phyloP scores from a whole-genome alignment of 805 yeast genomes.

The Starmerella sp. region DNA sequence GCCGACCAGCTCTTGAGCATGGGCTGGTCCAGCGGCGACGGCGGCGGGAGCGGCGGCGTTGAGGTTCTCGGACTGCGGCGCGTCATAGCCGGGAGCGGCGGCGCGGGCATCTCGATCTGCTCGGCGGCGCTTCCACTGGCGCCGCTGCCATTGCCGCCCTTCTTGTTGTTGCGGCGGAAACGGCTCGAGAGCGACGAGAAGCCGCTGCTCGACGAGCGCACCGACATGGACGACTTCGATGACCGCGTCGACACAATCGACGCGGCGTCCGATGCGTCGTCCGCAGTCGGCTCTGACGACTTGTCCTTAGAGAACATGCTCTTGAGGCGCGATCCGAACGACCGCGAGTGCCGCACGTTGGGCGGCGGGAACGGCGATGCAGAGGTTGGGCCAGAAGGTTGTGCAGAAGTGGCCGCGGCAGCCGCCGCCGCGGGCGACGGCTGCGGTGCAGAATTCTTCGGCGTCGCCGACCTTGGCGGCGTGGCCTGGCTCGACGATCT shows the following conservation, averaged over 20 bases:
- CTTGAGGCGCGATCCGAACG: slow-evolving; percentile 6
- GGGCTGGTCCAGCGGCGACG: background rate
- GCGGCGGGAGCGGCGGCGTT: background rate
- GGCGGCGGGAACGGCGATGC: background rate
- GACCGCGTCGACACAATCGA: slow-evolving; percentile 25
- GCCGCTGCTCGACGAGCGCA: slow-evolving; percentile 19
- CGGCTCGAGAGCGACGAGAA: slow-evolving; percentile 8
- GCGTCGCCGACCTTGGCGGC: too few relatives aligned
- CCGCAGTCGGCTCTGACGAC: background rate
- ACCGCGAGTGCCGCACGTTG: slow-evolving; percentile 1
- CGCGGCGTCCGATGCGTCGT: slow-evolving; percentile 15
- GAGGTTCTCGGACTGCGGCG: background rate
- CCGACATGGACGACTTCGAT: slow-evolving; percentile 24
- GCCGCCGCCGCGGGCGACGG: too few relatives aligned
- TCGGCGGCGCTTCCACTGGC: background rate
- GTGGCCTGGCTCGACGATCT: background rate
- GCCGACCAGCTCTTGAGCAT: background rate
- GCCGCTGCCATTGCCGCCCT: too few relatives aligned
- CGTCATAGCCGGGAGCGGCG: background rate
- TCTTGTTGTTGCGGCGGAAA: slow-evolving; percentile 3
- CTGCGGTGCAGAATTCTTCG: too few relatives aligned
- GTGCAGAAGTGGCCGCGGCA: background rate
- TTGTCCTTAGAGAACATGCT: background rate
- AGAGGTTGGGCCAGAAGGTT: background rate
- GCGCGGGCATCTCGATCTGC: background rate